Percentiles rank a stretch among this genome's conserved stretches.
phyloP scores from a whole-genome alignment of 352 stramenopile genomes.

The Phytophthora fragariae region DNA sequence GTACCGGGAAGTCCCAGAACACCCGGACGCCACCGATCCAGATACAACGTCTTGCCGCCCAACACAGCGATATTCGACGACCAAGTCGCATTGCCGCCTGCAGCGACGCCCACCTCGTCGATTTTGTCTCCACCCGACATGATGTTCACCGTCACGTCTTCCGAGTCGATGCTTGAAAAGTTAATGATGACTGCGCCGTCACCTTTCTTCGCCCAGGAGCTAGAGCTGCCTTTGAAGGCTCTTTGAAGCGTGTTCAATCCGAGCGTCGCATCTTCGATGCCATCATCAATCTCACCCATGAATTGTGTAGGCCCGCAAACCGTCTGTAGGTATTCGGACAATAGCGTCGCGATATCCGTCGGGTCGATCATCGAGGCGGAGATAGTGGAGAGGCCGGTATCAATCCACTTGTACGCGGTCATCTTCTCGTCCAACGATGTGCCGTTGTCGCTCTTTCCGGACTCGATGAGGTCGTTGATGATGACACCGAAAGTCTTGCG shows the following conservation, averaged over 20 bases:
- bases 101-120: constrained; percentile 39
- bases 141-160: constrained; percentile 53
- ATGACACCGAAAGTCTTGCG: constrained; percentile 51
- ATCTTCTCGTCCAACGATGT: constrained; percentile 37
- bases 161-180: constrained; percentile 44
- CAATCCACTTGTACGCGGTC: constrained; percentile 42
- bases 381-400: constrained; percentile 49
- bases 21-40: constrained; percentile 62
- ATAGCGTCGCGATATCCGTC: constrained; percentile 46
- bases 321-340: constrained; percentile 55
- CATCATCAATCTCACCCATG: too few relatives aligned
- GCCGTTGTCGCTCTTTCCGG: constrained; percentile 33
- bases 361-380: constrained; percentile 47
- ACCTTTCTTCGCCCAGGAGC: constrained; percentile 40
- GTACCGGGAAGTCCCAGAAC: constrained; percentile 58
- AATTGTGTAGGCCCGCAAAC: constrained; percentile 56
- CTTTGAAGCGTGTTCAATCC: constrained; percentile 42
- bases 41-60: constrained; percentile 63
- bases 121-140: constrained; percentile 43
- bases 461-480: constrained; percentile 53
- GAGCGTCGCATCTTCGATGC: constrained; percentile 31
- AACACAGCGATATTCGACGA: constrained; percentile 32
- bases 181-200: constrained; percentile 40
- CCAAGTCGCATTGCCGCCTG: constrained; percentile 40
- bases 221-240: constrained; percentile 48